phyloP scores from a whole-genome alignment of 2,329 filamentous ascomycete species.

The Botrytis fragariae region DNA sequence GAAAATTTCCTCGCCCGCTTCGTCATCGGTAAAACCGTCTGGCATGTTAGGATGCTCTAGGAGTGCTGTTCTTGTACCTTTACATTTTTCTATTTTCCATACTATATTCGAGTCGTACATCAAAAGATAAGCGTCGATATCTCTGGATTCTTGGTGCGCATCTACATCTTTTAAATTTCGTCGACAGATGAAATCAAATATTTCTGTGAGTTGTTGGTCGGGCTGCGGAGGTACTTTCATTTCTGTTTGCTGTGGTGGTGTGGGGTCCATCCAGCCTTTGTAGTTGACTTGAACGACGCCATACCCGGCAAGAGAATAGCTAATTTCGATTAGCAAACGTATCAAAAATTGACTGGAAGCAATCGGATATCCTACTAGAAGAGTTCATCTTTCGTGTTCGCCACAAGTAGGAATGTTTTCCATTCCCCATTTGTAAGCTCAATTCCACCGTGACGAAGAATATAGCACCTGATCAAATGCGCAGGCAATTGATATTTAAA shows the following conservation, averaged over 20 bases:
- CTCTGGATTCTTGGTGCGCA: not conserved
- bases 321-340: not conserved
- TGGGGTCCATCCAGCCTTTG: not conserved
- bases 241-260: not conserved
- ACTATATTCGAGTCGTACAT: not conserved
- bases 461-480: slow-evolving; percentile 9
- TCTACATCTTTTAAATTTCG: not conserved
- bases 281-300: not conserved
- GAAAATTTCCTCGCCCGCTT: not conserved
- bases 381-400: slow-evolving; percentile 3
- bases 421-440: not conserved
- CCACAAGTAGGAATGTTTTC: slow-evolving; percentile 12
- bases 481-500: slow-evolving; percentile 4
- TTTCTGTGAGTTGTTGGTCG: not conserved
- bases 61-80: not conserved
- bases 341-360: not conserved
- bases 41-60: not conserved
- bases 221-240: not conserved
- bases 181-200: not conserved
- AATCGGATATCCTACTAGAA: not conserved
- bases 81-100: not conserved
- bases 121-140: not conserved
- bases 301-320: not conserved
- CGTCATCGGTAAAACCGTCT: not conserved
- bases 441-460: slow-evolving; percentile 3